These are phyloP conservation scores for Coelastrella sp. DNA, from an alignment of 139 green algal genomes.

Conservation along the genomic window DNA sequence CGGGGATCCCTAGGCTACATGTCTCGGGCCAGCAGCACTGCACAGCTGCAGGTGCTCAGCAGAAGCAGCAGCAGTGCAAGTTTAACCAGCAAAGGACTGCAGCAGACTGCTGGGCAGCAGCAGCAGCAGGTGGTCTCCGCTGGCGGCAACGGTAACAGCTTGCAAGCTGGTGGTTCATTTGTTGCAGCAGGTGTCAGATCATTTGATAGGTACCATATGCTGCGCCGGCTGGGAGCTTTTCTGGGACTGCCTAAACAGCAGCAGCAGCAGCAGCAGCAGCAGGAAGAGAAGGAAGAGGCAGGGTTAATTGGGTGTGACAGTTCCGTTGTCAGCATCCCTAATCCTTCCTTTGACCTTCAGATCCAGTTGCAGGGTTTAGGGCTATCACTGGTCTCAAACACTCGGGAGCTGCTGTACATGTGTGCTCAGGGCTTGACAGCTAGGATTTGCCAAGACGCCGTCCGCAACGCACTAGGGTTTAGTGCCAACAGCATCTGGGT, in stretches of 20 bases:
- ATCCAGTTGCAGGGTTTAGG: slow-evolving; percentile 59
- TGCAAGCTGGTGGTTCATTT: too few relatives aligned
- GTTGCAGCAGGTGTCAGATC: neutral
- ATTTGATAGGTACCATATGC: neutral
- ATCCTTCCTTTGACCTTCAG: slow-evolving; percentile 20
- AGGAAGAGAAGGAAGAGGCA: neutral
- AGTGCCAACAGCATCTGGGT: slow-evolving; percentile 59
- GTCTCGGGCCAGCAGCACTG: neutral
- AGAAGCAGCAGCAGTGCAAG: slow-evolving; percentile 25
- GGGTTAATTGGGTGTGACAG: slow-evolving; percentile 2
- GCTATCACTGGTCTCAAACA: slow-evolving; percentile 71
- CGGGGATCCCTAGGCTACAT: neutral
- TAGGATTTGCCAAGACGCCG: slow-evolving; percentile 50
- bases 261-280: slow-evolving; percentile 7
- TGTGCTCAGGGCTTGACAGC: slow-evolving; percentile 42
- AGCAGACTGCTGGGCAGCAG: neutral
- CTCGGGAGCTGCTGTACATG: slow-evolving; percentile 74
- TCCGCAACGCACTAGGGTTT: slow-evolving; percentile 33
- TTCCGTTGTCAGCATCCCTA: neutral
- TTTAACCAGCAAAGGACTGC: neutral
- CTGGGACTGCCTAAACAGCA: neutral
- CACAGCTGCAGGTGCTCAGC: neutral
- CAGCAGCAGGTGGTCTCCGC: neutral
- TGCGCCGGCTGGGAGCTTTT: slow-evolving; percentile 13
- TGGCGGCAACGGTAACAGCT: neutral